Evolutionary conservation across 768 basidiomycete genomes (phyloP).

Genomic region (Lyophyllum shimeji): DNA sequence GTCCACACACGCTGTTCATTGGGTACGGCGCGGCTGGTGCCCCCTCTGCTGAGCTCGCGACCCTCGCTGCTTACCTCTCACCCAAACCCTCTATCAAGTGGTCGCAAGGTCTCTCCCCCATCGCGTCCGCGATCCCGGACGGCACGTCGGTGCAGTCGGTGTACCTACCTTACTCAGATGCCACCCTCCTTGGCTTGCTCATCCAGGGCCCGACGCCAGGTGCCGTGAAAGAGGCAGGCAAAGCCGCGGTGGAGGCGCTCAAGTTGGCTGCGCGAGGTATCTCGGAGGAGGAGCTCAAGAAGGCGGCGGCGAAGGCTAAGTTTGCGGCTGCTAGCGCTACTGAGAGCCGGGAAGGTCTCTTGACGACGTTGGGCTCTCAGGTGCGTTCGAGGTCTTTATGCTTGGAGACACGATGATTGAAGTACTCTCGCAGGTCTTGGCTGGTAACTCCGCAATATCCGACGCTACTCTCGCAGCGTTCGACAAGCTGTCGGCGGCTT

Average conservation of each 20-base stretch:
- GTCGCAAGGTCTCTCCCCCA: slow-evolving; percentile 70
- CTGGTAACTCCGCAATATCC: slow-evolving; percentile 49
- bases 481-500: slow-evolving; percentile 64
- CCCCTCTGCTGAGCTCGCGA: slow-evolving; percentile 69
- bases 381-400: slow-evolving; percentile 33
- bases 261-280: slow-evolving; percentile 61
- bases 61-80: slow-evolving; percentile 79
- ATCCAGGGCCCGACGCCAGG: slow-evolving; percentile 67
- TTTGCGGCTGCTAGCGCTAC: slow-evolving; percentile 70
- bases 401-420: neutral
- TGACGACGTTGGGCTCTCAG: slow-evolving; percentile 61
- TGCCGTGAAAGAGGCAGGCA: slow-evolving; percentile 66
- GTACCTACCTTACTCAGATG: slow-evolving; percentile 90
- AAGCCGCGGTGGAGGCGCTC: slow-evolving; percentile 66
- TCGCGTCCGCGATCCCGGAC: slow-evolving; percentile 58
- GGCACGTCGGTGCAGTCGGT: slow-evolving; percentile 70
- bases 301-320: slow-evolving; percentile 86
- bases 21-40: slow-evolving; percentile 78
- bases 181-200: slow-evolving; percentile 80
- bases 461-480: slow-evolving; percentile 65
- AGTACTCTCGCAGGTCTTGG: slow-evolving; percentile 50
- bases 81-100: slow-evolving; percentile 85
- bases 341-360: slow-evolving; percentile 71
- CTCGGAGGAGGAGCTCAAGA: slow-evolving; percentile 70
- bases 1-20: slow-evolving; percentile 80